phyloP scores from a whole-genome alignment of 768 basidiomycete species.

The Pleurotus salmoneostramineus region DNA sequence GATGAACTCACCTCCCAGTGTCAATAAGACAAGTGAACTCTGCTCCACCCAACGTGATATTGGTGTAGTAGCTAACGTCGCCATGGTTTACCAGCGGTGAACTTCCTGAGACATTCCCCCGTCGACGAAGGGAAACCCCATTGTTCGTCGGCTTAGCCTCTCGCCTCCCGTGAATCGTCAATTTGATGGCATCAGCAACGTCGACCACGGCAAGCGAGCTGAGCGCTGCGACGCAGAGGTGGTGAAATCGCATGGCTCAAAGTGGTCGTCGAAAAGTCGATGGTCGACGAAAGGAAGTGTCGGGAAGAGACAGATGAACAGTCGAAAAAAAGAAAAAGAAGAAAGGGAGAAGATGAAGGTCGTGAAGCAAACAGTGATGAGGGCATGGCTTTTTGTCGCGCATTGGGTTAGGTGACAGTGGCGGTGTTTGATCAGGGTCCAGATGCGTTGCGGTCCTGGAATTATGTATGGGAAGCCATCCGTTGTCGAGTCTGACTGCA shows the following conservation, averaged over 20 bases:
- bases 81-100: slow-evolving; percentile 2
- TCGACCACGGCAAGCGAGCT: not conserved
- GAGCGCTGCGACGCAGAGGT: not conserved
- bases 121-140: not conserved
- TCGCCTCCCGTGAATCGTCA: not conserved
- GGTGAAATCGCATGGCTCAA: not conserved
- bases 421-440: not conserved
- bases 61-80: slow-evolving; percentile 14
- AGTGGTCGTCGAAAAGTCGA: not conserved
- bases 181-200: slow-evolving; percentile 4
- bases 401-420: not conserved
- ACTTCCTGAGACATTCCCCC: slow-evolving; percentile 1
- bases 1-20: slow-evolving; percentile 16
- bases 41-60: slow-evolving; percentile 16
- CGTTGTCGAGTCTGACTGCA: too few species aligned
- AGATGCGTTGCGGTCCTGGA: not conserved
- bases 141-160: not conserved
- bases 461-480: too few species aligned
- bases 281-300: not conserved
- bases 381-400: not conserved
- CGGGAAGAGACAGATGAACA: not conserved
- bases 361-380: not conserved
- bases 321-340: not conserved
- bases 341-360: not conserved
- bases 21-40: slow-evolving; percentile 16